Percentiles rank a stretch among this genome's conserved stretches.
Conservation (phyloP, 805 yeast species). For the Komagataella ulmi region DNA sequence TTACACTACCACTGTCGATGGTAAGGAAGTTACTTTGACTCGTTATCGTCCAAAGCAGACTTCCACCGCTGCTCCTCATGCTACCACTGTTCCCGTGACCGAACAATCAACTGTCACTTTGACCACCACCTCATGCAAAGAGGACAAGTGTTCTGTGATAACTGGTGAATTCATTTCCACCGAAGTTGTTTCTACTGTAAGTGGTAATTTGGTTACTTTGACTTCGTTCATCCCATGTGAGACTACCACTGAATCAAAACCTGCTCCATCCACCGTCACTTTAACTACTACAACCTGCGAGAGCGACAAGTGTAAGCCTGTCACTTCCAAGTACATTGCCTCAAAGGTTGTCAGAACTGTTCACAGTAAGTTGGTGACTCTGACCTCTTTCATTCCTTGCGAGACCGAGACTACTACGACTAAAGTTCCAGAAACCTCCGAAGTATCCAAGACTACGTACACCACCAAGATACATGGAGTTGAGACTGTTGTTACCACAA, state of each 20-base stretch:
- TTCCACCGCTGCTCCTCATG: not conserved
- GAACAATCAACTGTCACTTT: constrained; percentile 1
- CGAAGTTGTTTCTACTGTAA: constrained; percentile 1
- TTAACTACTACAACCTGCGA: constrained; percentile 6
- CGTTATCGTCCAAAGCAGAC: constrained; percentile 2
- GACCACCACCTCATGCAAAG: constrained; percentile 3
- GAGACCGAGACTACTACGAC: constrained; percentile 3
- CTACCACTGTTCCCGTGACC: not conserved
- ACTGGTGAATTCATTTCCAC: constrained; percentile 1
- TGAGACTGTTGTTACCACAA: constrained; percentile 10
- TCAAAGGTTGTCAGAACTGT: not conserved
- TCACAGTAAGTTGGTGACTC: not conserved
- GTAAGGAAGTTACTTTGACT: constrained; percentile 5
- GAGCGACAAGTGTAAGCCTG: not conserved
- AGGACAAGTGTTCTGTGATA: constrained; percentile 2
- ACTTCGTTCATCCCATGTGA: constrained; percentile 7
- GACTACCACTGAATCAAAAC: constrained; percentile 1
- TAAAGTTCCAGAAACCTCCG: constrained; percentile 8
- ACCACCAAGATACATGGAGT: constrained; percentile 10
- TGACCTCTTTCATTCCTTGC: constrained; percentile 1
- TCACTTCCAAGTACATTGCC: not conserved
- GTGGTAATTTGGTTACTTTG: constrained; percentile 2
- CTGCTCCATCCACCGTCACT: constrained; percentile 6
- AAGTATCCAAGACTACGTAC: constrained; percentile 11
- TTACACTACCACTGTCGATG: constrained; percentile 10